Evolutionary conservation across 1,284 basidiomycete genomes (phyloP).

Genomic region (Cutaneotrichosporon mucoides): DNA sequence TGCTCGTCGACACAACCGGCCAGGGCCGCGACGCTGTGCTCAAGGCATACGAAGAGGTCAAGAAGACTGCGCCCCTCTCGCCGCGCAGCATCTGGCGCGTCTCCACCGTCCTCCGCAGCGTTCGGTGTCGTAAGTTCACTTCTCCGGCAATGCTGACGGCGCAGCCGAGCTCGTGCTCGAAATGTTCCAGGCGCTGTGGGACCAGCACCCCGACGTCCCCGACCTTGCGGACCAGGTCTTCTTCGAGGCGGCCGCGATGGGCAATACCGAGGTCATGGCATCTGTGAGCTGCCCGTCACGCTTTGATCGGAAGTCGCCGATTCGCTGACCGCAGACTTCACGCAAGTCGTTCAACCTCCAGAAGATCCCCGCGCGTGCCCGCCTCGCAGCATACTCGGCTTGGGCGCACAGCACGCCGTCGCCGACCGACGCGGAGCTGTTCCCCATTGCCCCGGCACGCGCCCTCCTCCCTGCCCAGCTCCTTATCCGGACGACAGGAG

Average conservation of each 20-base stretch:
- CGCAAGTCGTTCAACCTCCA: conserved; percentile 40
- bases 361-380: conserved; percentile 34
- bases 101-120: conserved; percentile 24
- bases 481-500: conserved; percentile 24
- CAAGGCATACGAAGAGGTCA: conserved; percentile 23
- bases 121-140: conserved; percentile 31
- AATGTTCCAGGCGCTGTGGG: conserved; percentile 30
- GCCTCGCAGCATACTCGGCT: conserved; percentile 32
- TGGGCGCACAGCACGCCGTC: conserved; percentile 5
- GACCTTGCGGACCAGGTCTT: conserved; percentile 40
- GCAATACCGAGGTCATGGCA: conserved; percentile 29
- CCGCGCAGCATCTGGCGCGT: conserved; percentile 29
- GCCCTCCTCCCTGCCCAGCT: conserved; percentile 27
- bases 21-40: conserved; percentile 18
- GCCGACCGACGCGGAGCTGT: conserved; percentile 13
- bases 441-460: conserved; percentile 18
- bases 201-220: conserved; percentile 19
- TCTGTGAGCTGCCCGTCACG: conserved; percentile 11
- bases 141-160: neutral
- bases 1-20: conserved; percentile 24
- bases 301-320: neutral
- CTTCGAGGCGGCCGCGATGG: conserved; percentile 27
- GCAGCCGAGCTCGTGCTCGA: conserved; percentile 35
- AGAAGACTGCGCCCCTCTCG: conserved; percentile 25
- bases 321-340: conserved; percentile 8